Evolutionary conservation across 768 basidiomycete species (phyloP), one percentile per base, ranked within the genome.

Genomic region (Lactarius evosmus): DNA sequence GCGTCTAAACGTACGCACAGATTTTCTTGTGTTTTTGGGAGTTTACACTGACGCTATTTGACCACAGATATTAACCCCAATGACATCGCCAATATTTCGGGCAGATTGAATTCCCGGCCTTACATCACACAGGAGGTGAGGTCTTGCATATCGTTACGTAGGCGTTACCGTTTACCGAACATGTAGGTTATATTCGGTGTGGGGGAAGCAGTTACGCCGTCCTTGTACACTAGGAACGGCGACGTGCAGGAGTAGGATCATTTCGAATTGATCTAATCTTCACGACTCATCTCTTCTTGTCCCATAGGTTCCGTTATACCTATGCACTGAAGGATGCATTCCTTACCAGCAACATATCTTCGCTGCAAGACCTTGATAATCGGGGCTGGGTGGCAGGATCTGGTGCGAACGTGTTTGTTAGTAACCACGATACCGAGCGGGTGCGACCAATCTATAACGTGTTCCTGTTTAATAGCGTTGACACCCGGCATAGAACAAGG

Each of bases 381-480:
- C 74, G 72, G 69, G 85, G 85, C 2, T 89, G 86, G 86, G 76
- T 87, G 1, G 49, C 81, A 0, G 78, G 85, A 2, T 74, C 71
- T 0, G 66, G 69, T 17, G 86, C 87, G 0, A 89, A 88, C 66
- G 81, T 85, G 7, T 88, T 88, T 63, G 85, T 88, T 5, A 76
- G 82, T 0, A 87, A 89, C 68, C 87, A 88, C 62, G 88, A 89
- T 66, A 89, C 87, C 1, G 88, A 88, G 71, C 75, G 87, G 44
- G 78, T 77, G 63, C 59, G 76, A 66, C 8, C 22, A 34, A 25
- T 12, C 22, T 4, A 38, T 46, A 12, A 32, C 53, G 8, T 7
- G 7, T 17, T 19, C 34, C 27, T 38, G 32, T 34, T 17, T 16
- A 46, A 22, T 1, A 22, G 22, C 11, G n/a, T 60, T 53, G 30